These are phyloP conservation scores for Dictyostelium intermedium DNA, from an alignment of 78 protist genomes.

Conservation along the genomic window DNA sequence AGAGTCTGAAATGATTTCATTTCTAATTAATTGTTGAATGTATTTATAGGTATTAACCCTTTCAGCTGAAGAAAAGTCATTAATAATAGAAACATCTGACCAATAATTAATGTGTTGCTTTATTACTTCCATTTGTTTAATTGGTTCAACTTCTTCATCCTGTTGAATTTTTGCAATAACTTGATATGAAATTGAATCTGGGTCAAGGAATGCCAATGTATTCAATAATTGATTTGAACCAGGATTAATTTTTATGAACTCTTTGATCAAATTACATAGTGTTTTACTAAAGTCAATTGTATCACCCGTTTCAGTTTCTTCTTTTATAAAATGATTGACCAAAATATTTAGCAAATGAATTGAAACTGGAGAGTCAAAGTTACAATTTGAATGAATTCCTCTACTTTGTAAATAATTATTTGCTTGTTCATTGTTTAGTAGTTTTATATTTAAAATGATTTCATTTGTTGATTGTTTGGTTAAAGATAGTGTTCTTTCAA, in stretches of 20 bases:
- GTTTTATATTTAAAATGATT: neutral
- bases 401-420: neutral
- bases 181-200: neutral
- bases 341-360: slow-evolving; percentile 6
- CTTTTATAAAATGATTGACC: neutral
- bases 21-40: neutral
- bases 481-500: neutral
- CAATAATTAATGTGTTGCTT: neutral
- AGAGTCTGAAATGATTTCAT: neutral
- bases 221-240: neutral
- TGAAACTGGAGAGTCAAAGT: neutral
- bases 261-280: neutral
- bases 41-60: neutral
- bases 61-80: neutral
- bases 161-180: neutral
- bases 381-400: slow-evolving; percentile 11
- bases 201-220: neutral
- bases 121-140: neutral
- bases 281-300: neutral
- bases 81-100: neutral
- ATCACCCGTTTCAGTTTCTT: neutral
- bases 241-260: neutral
- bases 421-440: neutral
- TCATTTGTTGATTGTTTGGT: neutral
- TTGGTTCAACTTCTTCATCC: neutral